Evolutionary conservation across 2,329 filamentous ascomycete genomes (phyloP).

Genomic region (Colletotrichum spinosum): DNA sequence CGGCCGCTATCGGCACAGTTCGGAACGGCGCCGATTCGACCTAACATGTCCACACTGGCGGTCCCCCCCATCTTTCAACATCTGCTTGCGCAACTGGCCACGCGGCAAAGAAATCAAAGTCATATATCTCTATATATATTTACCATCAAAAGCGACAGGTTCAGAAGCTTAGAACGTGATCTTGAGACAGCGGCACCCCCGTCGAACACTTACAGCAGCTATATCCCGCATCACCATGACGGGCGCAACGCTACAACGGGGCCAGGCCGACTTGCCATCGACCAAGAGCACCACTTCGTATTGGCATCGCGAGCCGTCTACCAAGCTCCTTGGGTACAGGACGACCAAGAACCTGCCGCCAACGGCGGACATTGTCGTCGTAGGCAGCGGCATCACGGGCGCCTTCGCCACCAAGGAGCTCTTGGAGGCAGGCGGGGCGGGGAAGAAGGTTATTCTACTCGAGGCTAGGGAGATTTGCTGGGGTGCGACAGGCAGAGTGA

Average conservation of each 20-base stretch:
- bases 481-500: constrained; percentile 84
- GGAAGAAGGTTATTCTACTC: constrained; percentile 74
- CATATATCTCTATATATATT: no score
- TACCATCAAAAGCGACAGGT: no score
- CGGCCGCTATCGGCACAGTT: no score
- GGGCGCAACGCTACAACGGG: constrained; percentile 43
- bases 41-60: no score
- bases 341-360: constrained; percentile 73
- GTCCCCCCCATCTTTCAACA: neutral
- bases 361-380: constrained; percentile 74
- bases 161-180: no score
- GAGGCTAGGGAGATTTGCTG: constrained; percentile 85
- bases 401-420: constrained; percentile 76
- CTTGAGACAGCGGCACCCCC: neutral
- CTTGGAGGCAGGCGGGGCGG: constrained; percentile 53
- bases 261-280: constrained; percentile 69
- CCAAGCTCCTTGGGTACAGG: constrained; percentile 73
- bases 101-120: neutral
- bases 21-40: no score
- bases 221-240: constrained; percentile 44
- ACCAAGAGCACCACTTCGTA: constrained; percentile 73
- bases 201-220: neutral
- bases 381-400: constrained; percentile 84
- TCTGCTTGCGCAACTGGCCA: neutral
- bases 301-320: constrained; percentile 78